phyloP scores from a whole-genome alignment of 169 alveolate genomes.

The Eimeria tenella region DNA sequence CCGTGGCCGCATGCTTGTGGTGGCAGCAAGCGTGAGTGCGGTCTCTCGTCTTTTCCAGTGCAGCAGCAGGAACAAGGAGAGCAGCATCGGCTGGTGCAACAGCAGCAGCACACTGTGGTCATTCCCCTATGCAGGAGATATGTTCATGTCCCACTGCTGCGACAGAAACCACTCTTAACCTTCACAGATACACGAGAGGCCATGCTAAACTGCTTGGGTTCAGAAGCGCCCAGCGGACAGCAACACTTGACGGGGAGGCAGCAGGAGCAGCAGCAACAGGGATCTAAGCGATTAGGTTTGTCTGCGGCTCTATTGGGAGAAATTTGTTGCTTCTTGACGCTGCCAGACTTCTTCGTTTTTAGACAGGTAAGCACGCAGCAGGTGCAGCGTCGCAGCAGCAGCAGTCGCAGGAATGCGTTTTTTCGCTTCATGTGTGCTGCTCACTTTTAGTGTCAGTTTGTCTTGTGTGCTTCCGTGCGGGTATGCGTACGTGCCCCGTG shows the following conservation, averaged over 20 bases:
- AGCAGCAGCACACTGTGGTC: slow-evolving; percentile 46
- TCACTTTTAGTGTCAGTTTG: too few species aligned
- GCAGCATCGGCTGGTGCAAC: slow-evolving; percentile 15
- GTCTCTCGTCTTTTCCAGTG: neutral
- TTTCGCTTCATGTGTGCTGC: too few species aligned
- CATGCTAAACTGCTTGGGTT: slow-evolving; percentile 25
- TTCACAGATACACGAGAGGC: slow-evolving; percentile 26
- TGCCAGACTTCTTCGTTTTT: slow-evolving; percentile 26
- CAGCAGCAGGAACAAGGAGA: slow-evolving; percentile 31
- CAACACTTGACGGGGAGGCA: neutral
- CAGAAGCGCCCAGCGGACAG: neutral
- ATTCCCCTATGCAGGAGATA: slow-evolving; percentile 10
- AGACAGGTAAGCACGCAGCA: neutral
- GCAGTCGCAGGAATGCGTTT: neutral
- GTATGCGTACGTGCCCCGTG: too few species aligned
- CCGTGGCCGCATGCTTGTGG: neutral
- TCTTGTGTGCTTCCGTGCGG: too few species aligned
- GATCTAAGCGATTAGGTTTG: neutral
- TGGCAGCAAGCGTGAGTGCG: neutral
- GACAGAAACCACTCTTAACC: slow-evolving; percentile 19
- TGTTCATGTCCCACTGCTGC: slow-evolving; percentile 22
- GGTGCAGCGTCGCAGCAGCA: neutral
- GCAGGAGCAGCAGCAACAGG: slow-evolving; percentile 12
- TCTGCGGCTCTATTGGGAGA: slow-evolving; percentile 35
- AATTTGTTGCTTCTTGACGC: slow-evolving; percentile 15